phyloP scores from a whole-genome alignment of 805 yeast species.

The Wickerhamiella hasegawae region DNA sequence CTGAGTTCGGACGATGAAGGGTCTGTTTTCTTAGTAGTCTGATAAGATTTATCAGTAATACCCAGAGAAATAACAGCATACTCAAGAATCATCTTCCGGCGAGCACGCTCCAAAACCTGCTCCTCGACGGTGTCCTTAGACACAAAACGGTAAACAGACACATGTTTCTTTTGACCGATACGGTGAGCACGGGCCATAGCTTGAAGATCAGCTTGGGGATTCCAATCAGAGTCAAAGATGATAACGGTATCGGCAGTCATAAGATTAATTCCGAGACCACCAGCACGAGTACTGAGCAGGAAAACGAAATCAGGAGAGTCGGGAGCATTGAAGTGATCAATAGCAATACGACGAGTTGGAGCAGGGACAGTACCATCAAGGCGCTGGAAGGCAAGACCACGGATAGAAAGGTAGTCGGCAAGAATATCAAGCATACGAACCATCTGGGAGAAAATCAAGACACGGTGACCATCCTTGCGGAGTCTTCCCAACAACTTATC shows the following conservation, averaged over 20 bases:
- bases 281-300: constrained; percentile 87
- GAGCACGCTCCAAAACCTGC: constrained; percentile 88
- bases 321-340: constrained; percentile 91
- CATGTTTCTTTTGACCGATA: constrained; percentile 98
- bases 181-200: constrained; percentile 99
- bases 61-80: constrained; percentile 95
- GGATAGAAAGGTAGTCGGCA: constrained; percentile 80
- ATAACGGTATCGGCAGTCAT: constrained; percentile 99
- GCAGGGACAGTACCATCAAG: constrained; percentile 96
- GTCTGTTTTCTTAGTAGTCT: constrained; percentile 33
- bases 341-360: constrained; percentile 80
- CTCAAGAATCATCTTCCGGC: constrained; percentile 95
- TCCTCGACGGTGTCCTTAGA: constrained; percentile 97
- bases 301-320: constrained; percentile 86
- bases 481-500: constrained; percentile 78
- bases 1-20: constrained; percentile 60
- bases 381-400: constrained; percentile 80
- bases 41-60: constrained; percentile 59
- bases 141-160: constrained; percentile 93
- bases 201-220: constrained; percentile 97
- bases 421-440: constrained; percentile 88
- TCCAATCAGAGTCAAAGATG: constrained; percentile 97
- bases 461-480: constrained; percentile 89
- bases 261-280: constrained; percentile 94
- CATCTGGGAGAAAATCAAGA: constrained; percentile 91